These are phyloP conservation scores for Melaleuca quinquenervia DNA, from an alignment of 345 rosid genomes.

Conservation along the genomic window DNA sequence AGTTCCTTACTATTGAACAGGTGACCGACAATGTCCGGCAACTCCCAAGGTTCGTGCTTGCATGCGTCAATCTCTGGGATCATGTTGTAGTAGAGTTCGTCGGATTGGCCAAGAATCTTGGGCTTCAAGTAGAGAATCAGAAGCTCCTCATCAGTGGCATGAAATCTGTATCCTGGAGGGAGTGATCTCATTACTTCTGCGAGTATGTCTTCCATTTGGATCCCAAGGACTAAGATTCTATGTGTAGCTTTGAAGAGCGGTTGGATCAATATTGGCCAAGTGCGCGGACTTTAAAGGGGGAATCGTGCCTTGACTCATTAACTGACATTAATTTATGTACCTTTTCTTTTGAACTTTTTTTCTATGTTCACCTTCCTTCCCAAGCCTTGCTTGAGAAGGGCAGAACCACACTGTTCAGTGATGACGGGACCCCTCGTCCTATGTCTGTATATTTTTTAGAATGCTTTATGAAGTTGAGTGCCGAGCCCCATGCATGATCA, in stretches of 20 bases:
- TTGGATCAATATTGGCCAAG: not conserved
- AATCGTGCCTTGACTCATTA: not conserved
- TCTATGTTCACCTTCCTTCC: not conserved
- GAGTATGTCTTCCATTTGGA: not conserved
- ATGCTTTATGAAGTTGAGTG: not conserved
- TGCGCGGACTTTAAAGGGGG: not conserved
- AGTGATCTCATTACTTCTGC: not conserved
- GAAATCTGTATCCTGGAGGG: constrained; percentile 22
- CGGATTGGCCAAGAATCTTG: constrained; percentile 13
- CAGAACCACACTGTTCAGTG: not conserved
- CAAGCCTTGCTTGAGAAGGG: not conserved
- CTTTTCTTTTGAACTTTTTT: not conserved
- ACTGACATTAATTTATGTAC: not conserved
- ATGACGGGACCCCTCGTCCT: not conserved
- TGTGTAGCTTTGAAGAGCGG: not conserved
- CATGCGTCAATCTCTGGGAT: constrained; percentile 25
- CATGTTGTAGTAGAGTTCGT: not conserved
- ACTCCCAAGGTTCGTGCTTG: constrained; percentile 37
- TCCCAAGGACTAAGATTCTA: not conserved
- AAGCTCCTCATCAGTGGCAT: constrained; percentile 34
- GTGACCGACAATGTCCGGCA: constrained; percentile 8
- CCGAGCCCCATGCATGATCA: not conserved
- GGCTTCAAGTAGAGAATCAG: constrained; percentile 15
- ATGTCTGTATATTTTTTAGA: not conserved
- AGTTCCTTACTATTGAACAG: constrained; percentile 12